Percentiles rank a stretch among this genome's conserved stretches.
phyloP scores from a whole-genome alignment of 331 rosid species.

The Rhamnella rubrinervis region DNA sequence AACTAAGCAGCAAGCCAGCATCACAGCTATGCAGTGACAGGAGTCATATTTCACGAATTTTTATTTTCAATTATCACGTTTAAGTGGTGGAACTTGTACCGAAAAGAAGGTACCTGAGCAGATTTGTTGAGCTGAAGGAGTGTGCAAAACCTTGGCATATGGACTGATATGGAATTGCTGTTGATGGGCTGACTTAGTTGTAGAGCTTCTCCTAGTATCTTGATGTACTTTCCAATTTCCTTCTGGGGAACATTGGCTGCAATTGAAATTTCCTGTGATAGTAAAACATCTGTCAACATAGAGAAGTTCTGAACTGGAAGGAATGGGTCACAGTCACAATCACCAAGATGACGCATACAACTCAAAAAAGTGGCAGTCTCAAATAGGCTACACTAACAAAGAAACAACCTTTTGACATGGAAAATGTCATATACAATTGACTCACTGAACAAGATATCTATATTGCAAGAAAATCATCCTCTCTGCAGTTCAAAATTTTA shows the following conservation, averaged over 20 bases:
- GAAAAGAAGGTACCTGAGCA: slow-evolving; percentile 68
- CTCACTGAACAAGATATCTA: background rate
- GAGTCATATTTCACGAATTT: background rate
- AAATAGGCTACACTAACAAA: background rate
- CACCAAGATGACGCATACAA: background rate
- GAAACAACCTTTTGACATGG: background rate
- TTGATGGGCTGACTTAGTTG: slow-evolving; percentile 96
- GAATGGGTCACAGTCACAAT: background rate
- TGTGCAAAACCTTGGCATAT: slow-evolving; percentile 96
- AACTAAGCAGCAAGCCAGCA: background rate
- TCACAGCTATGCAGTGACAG: background rate
- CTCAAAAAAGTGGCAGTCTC: background rate
- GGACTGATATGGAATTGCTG: slow-evolving; percentile 92
- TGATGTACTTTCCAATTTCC: slow-evolving; percentile 95
- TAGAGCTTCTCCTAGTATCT: slow-evolving; percentile 92
- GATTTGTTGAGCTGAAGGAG: slow-evolving; percentile 96
- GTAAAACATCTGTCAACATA: slow-evolving; percentile 19
- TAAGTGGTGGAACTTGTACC: slow-evolving; percentile 10
- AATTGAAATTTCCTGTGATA: slow-evolving; percentile 82
- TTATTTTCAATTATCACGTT: background rate
- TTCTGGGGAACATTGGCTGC: slow-evolving; percentile 94
- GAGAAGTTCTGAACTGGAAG: slow-evolving; percentile 10
- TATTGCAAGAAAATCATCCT: background rate
- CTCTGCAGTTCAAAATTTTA: background rate
- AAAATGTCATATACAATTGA: no score